Evolutionary conservation across 208 protist genomes (phyloP), one percentile per base, ranked within the genome.

Genomic region (Crithidia acanthocephali): DNA sequence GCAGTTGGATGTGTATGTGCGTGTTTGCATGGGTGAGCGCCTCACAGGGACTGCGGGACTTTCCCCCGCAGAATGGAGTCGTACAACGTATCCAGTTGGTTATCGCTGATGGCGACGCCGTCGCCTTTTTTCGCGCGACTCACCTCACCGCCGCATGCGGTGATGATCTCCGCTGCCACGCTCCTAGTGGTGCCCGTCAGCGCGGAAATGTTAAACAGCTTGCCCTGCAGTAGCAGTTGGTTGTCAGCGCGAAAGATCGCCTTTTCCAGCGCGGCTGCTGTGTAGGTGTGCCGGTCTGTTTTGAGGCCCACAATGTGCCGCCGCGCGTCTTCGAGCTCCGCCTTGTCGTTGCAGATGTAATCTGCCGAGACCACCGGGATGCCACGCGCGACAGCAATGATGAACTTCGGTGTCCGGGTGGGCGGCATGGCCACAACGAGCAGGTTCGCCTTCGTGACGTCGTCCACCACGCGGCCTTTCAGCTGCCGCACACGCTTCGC

Each of bases 371-470:
- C 87, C n/a, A 97, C 73, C 18, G 89, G 90, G 69, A 94, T 89
- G 37, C 88, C 88, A 10, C 82, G 77, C 0, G 78, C 89, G 4
- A 93, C 88, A 0, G 92, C 89, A 48, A 94, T 89, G 45, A 97
- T 80, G 59, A 97, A 85, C 71, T 97, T 97, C 0, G 92, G 92
- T 13, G 92, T 97, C 2, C 92, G 86, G 32, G 80, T 62, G 4
- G 84, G 73, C 2, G 92, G 90, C n/a, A 50, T 45, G 13, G 64
- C 61, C 4, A 95, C 88, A 22, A 97, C 71, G 16, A 95, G 83
- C 4, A 92, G 50, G 60, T 85, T 85, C 0, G 86, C 80, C 27
- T 86, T 83, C 7, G 35, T 28, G 27, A 95, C 76, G 52, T 87
- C 71, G 3, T 95, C 88, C n/a, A 85, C 80, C 0, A 84, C 45